Conservation (phyloP, 495 filamentous ascomycete species). For the Haplographium delicatum region DNA sequence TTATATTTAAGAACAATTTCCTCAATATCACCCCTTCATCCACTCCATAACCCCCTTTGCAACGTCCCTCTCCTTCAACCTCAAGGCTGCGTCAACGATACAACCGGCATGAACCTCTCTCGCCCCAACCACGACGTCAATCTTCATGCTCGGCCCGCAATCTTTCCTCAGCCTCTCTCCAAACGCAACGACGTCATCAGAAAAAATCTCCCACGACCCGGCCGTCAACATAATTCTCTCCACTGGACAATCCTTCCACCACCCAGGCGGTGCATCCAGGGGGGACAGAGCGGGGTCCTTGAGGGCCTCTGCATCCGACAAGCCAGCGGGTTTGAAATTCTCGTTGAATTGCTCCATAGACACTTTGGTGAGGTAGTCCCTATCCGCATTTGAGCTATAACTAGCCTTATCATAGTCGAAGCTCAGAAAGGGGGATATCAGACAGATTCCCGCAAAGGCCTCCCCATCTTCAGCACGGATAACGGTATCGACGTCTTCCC, state of each 20-base stretch:
- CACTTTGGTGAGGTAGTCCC: constrained; percentile 2
- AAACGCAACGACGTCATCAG: constrained; percentile 10
- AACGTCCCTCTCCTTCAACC: neutral
- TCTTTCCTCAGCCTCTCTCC: constrained; percentile 1
- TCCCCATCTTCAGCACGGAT: neutral
- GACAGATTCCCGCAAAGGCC: constrained; percentile 3
- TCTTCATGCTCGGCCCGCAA: neutral
- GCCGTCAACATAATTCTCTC: constrained; percentile 1
- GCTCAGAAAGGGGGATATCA: constrained; percentile 9
- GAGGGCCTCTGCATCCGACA: neutral
- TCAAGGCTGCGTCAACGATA: neutral
- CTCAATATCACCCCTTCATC: no score
- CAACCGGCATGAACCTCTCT: constrained; percentile 6
- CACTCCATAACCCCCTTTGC: constrained; percentile 2
- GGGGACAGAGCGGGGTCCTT: constrained; percentile 6
- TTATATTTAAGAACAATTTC: no score
- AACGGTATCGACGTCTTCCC: neutral
- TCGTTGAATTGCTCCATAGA: neutral
- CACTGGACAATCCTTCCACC: constrained; percentile 4
- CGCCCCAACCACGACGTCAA: constrained; percentile 4
- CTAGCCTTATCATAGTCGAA: constrained; percentile 11
- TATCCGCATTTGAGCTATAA: neutral
- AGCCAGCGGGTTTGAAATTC: constrained; percentile 1
- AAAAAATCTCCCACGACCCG: constrained; percentile 6
- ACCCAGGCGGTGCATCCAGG: constrained; percentile 2